A percentile compares a stretch with the other conserved stretches of the same genome.
Evolutionary conservation across 1,284 basidiomycete genomes (phyloP).

Genomic region (Irpex sp.): DNA sequence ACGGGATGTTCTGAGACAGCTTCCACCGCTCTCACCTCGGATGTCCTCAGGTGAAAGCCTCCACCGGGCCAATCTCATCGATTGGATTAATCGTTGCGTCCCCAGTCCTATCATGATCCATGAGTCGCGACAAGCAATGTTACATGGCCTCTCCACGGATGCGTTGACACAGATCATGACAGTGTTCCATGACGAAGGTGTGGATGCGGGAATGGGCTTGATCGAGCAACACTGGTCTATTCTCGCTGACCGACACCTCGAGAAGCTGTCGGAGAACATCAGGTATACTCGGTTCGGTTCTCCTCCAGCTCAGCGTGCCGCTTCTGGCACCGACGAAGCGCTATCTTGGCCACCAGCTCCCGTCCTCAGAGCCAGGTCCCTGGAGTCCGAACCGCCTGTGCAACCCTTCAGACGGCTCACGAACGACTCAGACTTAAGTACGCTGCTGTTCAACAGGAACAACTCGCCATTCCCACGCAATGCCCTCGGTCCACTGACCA

Average conservation of each 20-base stretch:
- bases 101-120: not conserved
- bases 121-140: not conserved
- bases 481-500: not conserved
- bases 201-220: not conserved
- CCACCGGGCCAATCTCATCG: not conserved
- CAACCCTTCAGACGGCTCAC: not conserved
- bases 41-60: not conserved
- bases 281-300: not conserved
- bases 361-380: not conserved
- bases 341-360: not conserved
- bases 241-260: not conserved
- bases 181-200: not conserved
- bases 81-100: not conserved
- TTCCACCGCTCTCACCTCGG: not conserved
- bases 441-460: not conserved
- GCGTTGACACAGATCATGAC: not conserved
- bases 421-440: not conserved
- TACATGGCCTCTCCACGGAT: not conserved
- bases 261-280: not conserved
- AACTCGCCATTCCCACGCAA: not conserved
- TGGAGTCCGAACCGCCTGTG: not conserved
- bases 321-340: not conserved
- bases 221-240: not conserved
- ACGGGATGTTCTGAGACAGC: not conserved
- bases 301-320: not conserved